phyloP scores from a whole-genome alignment of 2,329 filamentous ascomycete genomes.

The Cladosporium cucumerinum region DNA sequence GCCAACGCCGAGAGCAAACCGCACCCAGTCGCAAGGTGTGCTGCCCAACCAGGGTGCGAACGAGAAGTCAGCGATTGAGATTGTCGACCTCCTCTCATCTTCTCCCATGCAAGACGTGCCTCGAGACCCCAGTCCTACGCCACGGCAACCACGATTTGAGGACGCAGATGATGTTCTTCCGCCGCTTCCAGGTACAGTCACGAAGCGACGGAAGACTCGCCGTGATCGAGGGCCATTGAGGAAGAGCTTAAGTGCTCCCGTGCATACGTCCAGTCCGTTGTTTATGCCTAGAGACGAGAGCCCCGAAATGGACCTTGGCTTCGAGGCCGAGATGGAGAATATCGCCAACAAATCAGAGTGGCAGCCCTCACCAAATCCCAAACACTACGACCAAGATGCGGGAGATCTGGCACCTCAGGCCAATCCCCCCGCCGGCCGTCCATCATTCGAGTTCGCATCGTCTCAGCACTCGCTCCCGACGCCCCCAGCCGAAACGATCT shows the following conservation, averaged over 20 bases:
- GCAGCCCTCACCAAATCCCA: constrained; percentile 1
- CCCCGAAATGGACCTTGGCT: constrained; percentile 3
- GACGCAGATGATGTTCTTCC: constrained; percentile 6
- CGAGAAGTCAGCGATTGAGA: constrained; percentile 15
- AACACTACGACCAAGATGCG: constrained; percentile 17
- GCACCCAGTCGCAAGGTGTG: constrained; percentile 1
- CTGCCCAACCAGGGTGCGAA: not conserved
- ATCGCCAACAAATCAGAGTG: not conserved
- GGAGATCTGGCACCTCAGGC: not conserved
- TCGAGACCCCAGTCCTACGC: constrained; percentile 7
- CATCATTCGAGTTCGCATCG: not conserved
- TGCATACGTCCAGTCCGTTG: constrained; percentile 1
- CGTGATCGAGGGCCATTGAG: constrained; percentile 27
- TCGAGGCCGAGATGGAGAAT: constrained; percentile 17
- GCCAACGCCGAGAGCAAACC: constrained; percentile 24
- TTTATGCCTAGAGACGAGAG: constrained; percentile 8
- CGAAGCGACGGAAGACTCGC: constrained; percentile 26
- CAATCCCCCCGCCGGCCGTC: not conserved
- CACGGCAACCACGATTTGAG: not conserved
- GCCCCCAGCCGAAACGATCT: constrained; percentile 5
- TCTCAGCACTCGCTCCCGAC: constrained; percentile 2
- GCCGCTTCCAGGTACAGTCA: constrained; percentile 33
- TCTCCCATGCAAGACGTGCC: constrained; percentile 21
- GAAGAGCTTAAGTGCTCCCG: constrained; percentile 31
- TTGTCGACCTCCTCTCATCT: constrained; percentile 33